Base-by-base conservation (phyloP, 441 rosid genomes). In the Macaranga tanarius region DNA sequence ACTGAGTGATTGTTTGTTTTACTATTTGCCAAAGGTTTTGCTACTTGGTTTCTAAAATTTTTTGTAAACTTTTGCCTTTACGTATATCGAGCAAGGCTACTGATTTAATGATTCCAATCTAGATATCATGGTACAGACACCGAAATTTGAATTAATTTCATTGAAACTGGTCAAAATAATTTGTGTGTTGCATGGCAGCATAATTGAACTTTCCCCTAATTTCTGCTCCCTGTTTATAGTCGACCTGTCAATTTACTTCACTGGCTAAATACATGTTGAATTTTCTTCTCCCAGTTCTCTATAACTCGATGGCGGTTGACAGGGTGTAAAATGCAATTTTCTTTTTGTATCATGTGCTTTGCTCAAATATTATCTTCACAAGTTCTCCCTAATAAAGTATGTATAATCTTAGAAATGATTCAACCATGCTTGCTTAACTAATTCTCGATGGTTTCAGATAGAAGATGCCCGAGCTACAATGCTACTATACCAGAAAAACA, bases 401-500 rank as follows among this genome's bases (percentile, higher is more conserved):
- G 28, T 42, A 26, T 55, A 56, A 20, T n/a, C 38, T 6, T 51
- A 22, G 26, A 56, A 45, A n/a, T 44, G 15, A 45, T 22, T 5
- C 13, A 23, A 12, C 16, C 19, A 3, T 19, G 51, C 28, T 26
- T 64, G 40, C 61, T 34, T 4, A 57, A 65, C 9, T 22, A 26
- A 34, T 40, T 13, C 22, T 8, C 48, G 26, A 34, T 6, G 65
- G 62, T 65, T 77, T 65, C 86, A 92, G 99, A 62, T 90, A 50
- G 98, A 90, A 44, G 98, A 95, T 73, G 93, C 98, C 23, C 82
- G 96, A 51, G 98, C 97, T n/a, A 92, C 97, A 0, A 95, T 95
- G 99, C 78, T 95, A 78, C 90, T 95, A 26, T 95, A 92, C 77
- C 82, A 83, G 80, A 90, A 80, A 82, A 80, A 81, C 88, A 87